These are phyloP conservation scores for Vaccinium myrtillus DNA, from an alignment of 148 eudicot species.

Conservation along the genomic window DNA sequence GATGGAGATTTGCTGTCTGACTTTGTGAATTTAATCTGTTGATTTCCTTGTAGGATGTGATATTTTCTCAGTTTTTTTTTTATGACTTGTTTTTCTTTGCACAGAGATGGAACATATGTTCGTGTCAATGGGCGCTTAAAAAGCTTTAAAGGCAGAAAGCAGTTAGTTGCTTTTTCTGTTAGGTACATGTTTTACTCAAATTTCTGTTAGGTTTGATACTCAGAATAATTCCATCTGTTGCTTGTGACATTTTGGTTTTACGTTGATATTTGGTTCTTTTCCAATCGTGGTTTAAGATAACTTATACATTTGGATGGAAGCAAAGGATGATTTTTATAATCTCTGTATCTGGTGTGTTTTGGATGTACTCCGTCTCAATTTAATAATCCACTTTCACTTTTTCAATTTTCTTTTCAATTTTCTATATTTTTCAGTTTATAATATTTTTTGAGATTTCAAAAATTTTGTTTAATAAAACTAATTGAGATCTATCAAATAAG, in stretches of 20 bases:
- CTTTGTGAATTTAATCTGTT: background rate
- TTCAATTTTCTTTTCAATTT: no score
- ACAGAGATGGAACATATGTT: conserved; percentile 76
- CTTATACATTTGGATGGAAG: background rate
- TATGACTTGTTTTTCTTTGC: conserved; percentile 12
- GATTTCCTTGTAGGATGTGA: background rate
- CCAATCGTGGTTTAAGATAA: background rate
- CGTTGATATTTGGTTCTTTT: background rate
- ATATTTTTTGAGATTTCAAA: no score
- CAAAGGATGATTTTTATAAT: background rate
- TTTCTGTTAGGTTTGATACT: conserved; percentile 59
- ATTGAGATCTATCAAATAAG: no score
- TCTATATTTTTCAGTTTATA: no score
- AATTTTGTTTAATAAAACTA: no score
- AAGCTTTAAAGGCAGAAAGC: conserved; percentile 61
- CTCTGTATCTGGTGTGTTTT: background rate
- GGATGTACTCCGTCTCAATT: background rate
- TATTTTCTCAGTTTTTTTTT: background rate
- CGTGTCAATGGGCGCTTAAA: conserved; percentile 70
- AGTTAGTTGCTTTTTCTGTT: conserved; percentile 67
- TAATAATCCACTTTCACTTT: no score
- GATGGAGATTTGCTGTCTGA: background rate
- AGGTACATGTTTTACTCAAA: conserved; percentile 35
- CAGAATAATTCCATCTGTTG: background rate
- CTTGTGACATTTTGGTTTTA: background rate